These are phyloP conservation scores for Hemisphaericaspora nanyangensis DNA, from an alignment of 805 yeast genomes.

Conservation along the genomic window DNA sequence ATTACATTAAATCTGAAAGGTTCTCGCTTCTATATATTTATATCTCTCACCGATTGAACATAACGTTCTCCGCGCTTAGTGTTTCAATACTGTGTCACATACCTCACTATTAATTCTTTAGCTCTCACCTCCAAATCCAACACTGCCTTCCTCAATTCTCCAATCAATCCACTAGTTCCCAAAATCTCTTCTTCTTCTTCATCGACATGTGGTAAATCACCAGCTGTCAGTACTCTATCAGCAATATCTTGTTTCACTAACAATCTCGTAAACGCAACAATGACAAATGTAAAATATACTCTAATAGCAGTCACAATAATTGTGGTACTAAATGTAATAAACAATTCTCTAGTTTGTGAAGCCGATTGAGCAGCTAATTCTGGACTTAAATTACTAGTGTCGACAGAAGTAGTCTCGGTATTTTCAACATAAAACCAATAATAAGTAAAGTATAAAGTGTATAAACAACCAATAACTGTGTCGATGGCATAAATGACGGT, in stretches of 20 bases:
- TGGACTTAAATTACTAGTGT: slow-evolving; percentile 9
- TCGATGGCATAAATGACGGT: slow-evolving; percentile 64
- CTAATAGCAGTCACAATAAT: slow-evolving; percentile 46
- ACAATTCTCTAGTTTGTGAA: slow-evolving; percentile 50
- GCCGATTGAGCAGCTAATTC: slow-evolving; percentile 54
- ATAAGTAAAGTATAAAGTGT: slow-evolving; percentile 68
- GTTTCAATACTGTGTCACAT: too few relatives aligned
- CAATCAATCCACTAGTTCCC: slow-evolving; percentile 16
- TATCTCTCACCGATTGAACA: too few relatives aligned
- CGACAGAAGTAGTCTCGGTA: slow-evolving; percentile 16
- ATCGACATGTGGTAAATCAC: slow-evolving; percentile 9
- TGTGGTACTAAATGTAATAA: slow-evolving; percentile 51
- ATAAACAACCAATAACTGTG: slow-evolving; percentile 60
- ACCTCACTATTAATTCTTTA: slow-evolving; percentile 23
- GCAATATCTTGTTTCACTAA: slow-evolving; percentile 40
- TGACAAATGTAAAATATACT: slow-evolving; percentile 55
- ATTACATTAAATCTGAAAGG: too few relatives aligned
- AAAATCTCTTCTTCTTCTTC: slow-evolving; percentile 25
- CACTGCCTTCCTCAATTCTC: slow-evolving; percentile 17
- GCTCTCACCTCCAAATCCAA: slow-evolving; percentile 30
- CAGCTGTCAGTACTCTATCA: slow-evolving; percentile 20
- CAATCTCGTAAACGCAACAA: slow-evolving; percentile 57
- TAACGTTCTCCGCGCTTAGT: too few relatives aligned
- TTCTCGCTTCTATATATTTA: too few relatives aligned
- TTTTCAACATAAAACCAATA: slow-evolving; percentile 67